These are phyloP conservation scores for Kurtzmaniella quercitrusa DNA, from an alignment of 1,139 yeast genomes.

Conservation along the genomic window DNA sequence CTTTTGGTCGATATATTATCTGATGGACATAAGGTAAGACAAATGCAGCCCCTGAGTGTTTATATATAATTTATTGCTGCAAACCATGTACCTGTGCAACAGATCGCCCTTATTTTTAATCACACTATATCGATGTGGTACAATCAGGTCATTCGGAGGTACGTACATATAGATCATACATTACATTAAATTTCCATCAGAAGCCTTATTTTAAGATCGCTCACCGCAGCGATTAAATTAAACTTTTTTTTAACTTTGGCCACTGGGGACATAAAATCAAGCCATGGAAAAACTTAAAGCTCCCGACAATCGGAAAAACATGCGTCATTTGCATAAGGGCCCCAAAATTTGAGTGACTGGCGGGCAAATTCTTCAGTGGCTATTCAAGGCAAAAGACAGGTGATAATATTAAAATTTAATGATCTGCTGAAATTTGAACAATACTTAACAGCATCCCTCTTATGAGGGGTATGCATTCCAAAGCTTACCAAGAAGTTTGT, in stretches of 20 bases:
- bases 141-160: not conserved
- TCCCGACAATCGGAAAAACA: not conserved
- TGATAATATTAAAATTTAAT: too few relatives aligned
- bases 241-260: not conserved
- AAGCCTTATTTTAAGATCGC: not conserved
- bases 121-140: not conserved
- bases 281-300: not conserved
- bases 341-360: too few relatives aligned
- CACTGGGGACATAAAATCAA: constrained; percentile 1
- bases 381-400: too few relatives aligned
- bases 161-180: not conserved
- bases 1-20: too few relatives aligned
- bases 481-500: not conserved
- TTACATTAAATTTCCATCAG: not conserved
- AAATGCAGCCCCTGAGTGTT: not conserved
- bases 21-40: too few relatives aligned
- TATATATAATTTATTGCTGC: not conserved
- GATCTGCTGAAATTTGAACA: too few relatives aligned
- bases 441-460: too few relatives aligned
- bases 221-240: not conserved
- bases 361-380: too few relatives aligned
- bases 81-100: not conserved
- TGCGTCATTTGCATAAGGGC: not conserved
- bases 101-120: not conserved
- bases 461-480: not conserved